A percentile compares a stretch with the other conserved stretches of the same genome.
phyloP scores from a whole-genome alignment of 495 filamentous ascomycete species.

The Penicillium canariense region DNA sequence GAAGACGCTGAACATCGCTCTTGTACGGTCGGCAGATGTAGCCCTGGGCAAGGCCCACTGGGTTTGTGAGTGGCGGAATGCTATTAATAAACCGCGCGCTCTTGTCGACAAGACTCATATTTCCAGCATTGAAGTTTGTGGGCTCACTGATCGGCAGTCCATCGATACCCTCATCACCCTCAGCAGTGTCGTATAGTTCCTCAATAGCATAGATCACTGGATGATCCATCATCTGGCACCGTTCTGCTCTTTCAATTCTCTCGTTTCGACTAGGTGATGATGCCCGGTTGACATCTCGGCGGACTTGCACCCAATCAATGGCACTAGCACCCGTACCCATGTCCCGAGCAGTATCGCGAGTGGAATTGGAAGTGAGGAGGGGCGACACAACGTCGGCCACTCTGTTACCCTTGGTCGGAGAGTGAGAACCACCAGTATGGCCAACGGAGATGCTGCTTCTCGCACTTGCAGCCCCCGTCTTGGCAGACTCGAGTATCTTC shows the following conservation, averaged over 20 bases:
- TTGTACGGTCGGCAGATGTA: slow-evolving; percentile 94
- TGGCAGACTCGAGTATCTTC: slow-evolving; percentile 91
- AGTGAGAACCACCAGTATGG: slow-evolving; percentile 49
- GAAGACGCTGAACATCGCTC: slow-evolving; percentile 87
- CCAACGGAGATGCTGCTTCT: slow-evolving; percentile 77
- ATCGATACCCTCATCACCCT: slow-evolving; percentile 89
- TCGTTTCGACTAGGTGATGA: slow-evolving; percentile 91
- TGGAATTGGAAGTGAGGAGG: slow-evolving; percentile 29
- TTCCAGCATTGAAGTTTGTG: slow-evolving; percentile 75
- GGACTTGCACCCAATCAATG: slow-evolving; percentile 93
- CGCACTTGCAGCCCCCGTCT: slow-evolving; percentile 86
- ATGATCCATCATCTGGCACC: slow-evolving; percentile 92
- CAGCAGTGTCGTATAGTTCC: slow-evolving; percentile 75
- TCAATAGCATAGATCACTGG: slow-evolving; percentile 86
- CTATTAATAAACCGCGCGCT: slow-evolving; percentile 87
- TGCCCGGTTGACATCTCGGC: slow-evolving; percentile 90
- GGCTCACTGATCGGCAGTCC: slow-evolving; percentile 80
- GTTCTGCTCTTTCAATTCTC: slow-evolving; percentile 77
- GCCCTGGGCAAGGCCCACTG: slow-evolving; percentile 79
- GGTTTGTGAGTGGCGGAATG: slow-evolving; percentile 85
- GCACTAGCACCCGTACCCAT: slow-evolving; percentile 59
- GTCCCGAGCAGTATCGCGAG: slow-evolving; percentile 57
- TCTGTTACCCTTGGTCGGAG: slow-evolving; percentile 47
- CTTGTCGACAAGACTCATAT: slow-evolving; percentile 87
- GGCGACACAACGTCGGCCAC: slow-evolving; percentile 36